Conservation (phyloP, 768 basidiomycete genomes). For the Royoungia palumana region DNA sequence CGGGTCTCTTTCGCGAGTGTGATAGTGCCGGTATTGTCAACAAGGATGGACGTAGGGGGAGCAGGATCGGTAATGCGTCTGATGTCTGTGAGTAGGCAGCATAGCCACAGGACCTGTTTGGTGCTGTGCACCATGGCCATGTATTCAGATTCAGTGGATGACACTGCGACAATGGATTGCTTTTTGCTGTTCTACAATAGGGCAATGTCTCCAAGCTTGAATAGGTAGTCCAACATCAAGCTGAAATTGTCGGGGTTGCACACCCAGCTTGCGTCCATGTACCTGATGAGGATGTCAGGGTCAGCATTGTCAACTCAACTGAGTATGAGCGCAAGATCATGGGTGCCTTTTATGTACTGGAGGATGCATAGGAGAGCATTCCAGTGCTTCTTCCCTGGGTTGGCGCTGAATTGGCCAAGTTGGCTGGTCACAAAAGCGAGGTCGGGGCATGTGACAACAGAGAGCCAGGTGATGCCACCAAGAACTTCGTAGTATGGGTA, state of each 20-base stretch:
- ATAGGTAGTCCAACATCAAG: no score
- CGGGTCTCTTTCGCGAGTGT: conserved; percentile 32
- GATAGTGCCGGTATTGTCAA: conserved; percentile 39
- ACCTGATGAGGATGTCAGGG: conserved; percentile 21
- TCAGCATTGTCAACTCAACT: conserved; percentile 12
- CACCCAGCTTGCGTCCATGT: no score
- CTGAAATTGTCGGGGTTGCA: no score
- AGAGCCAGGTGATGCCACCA: conserved; percentile 2
- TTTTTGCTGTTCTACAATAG: conserved; percentile 32
- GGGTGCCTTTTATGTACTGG: conserved; percentile 6
- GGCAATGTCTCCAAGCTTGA: no score
- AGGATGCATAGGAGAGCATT: conserved; percentile 13
- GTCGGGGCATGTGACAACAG: not conserved
- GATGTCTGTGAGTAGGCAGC: not conserved
- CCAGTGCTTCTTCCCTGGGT: conserved; percentile 9
- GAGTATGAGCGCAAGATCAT: not conserved
- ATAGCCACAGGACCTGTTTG: conserved; percentile 21
- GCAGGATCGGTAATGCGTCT: no score
- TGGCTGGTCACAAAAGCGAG: not conserved
- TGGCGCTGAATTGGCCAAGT: not conserved
- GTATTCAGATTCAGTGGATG: conserved; percentile 40
- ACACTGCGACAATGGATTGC: conserved; percentile 34
- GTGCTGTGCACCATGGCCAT: conserved; percentile 25
- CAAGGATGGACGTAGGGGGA: not conserved
- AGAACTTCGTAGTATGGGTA: not conserved